Base-by-base conservation (phyloP, 129 eudicot genomes). In the Chrysanthemum seticuspe region DNA sequence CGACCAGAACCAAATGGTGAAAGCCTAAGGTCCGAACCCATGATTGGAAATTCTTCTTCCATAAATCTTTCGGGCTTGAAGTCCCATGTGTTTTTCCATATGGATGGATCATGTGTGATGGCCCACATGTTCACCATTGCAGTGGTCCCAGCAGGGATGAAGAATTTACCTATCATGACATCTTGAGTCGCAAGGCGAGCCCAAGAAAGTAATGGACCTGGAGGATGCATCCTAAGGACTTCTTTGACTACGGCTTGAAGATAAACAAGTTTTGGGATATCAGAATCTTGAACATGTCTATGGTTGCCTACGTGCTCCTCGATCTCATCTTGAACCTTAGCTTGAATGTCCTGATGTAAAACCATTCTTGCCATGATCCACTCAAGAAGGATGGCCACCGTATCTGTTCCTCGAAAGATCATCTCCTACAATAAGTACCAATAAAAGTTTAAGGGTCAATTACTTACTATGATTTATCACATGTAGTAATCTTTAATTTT, bases 101-200 rank as follows among this genome's bases (percentile, higher is more conserved):
- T 78, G 15, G 87, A 19, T 0, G 96, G 80, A 66, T 91, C 96
- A 14, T 88, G 97, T 18, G 93, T 82, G 73, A 91, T 91, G 68
- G 96, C 92, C 97, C 97, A 91, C 97, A 91, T 91, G 76, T 91
- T 91, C 13, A 91, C 97, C 97, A 91, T 91, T 5, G 97, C 91
- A 0, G 96, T 91, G 0, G 97, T 91, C 68, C 96, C 96, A 9
- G 92, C 90, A 14, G 96, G 97, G 61, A 86, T 79, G 6, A 84
- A 76, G 53, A 73, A 68, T 72, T 91, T 91, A 77, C 78, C 92
- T 9, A 91, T 23, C 49, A 83, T 85, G 68, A 83, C 86, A 62
- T 91, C 97, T 3, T 77, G 90, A 73, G 77, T 79, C 0, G 96
- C 86, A 13, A 88, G 79, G 2, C 96, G 90, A 68, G 97, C 88